Conservation (phyloP, 208 protist genomes). For the Herpetomonas samuelpessoai region DNA sequence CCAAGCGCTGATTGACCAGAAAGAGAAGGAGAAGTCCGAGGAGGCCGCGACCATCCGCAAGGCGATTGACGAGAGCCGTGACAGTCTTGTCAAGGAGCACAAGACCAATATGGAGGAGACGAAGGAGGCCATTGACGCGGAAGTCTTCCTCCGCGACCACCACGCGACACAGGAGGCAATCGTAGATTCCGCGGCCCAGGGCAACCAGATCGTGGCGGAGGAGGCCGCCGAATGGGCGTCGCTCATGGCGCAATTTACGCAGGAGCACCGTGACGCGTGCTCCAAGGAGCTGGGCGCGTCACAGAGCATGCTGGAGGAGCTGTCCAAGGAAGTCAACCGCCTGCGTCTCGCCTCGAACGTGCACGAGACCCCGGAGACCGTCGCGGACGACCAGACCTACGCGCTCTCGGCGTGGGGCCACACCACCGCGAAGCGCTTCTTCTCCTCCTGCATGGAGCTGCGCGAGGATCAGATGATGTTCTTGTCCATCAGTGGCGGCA, state of each 20-base stretch:
- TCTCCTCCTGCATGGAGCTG: constrained; percentile 70
- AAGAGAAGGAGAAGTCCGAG: constrained; percentile 42
- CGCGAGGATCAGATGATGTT: constrained; percentile 52
- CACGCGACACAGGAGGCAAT: constrained; percentile 31
- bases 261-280: constrained; percentile 34
- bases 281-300: constrained; percentile 21
- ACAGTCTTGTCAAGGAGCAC: constrained; percentile 34
- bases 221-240: constrained; percentile 41
- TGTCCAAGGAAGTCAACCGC: constrained; percentile 51
- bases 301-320: constrained; percentile 27
- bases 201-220: constrained; percentile 44
- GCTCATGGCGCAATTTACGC: constrained; percentile 29
- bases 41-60: constrained; percentile 17
- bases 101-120: constrained; percentile 30
- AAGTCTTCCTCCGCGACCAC: constrained; percentile 18
- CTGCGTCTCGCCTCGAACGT: constrained; percentile 20
- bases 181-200: constrained; percentile 25
- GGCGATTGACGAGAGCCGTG: constrained; percentile 36
- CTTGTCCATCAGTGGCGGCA: constrained; percentile 26
- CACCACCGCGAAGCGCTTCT: constrained; percentile 67
- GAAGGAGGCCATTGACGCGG: constrained; percentile 30
- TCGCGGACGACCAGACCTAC: constrained; percentile 50
- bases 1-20: constrained; percentile 19
- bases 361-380: constrained; percentile 32
- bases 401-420: constrained; percentile 63